A percentile compares a stretch with the other conserved stretches of the same genome.
Evolutionary conservation across 23 red algal species (phyloP).

Genomic region (Porphyridium purpureum): DNA sequence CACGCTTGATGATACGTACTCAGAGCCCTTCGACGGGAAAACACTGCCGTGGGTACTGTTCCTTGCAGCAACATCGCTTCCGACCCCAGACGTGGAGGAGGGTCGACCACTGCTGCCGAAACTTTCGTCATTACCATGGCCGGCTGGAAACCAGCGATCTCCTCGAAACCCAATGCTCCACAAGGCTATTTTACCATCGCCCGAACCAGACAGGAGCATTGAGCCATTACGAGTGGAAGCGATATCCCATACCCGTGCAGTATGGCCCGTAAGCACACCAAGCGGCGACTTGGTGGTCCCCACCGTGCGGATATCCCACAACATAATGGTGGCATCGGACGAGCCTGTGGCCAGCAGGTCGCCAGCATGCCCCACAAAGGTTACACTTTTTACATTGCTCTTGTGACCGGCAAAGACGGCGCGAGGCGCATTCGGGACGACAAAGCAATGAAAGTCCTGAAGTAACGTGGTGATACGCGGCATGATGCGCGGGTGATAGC

Average conservation of each 20-base stretch:
- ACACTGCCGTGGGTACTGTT: too few species aligned
- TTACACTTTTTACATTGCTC: slow-evolving; percentile 71
- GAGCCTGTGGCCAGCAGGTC: slow-evolving; percentile 58
- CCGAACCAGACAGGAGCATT: slow-evolving; percentile 51
- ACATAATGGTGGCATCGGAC: slow-evolving; percentile 55
- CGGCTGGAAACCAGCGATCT: too few species aligned
- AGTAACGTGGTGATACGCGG: slow-evolving; percentile 80
- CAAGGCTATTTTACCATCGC: slow-evolving; percentile 63
- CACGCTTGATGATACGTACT: too few species aligned
- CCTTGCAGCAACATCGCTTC: too few species aligned
- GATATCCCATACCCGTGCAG: slow-evolving; percentile 85
- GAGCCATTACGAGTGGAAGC: slow-evolving; percentile 41
- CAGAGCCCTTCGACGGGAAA: slow-evolving; percentile 1
- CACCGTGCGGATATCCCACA: slow-evolving; percentile 46
- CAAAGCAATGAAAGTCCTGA: slow-evolving; percentile 76
- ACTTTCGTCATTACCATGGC: too few species aligned
- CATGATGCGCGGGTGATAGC: slow-evolving; percentile 42
- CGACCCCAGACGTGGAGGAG: too few species aligned
- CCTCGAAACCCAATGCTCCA: slow-evolving; percentile 73
- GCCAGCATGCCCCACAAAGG: slow-evolving; percentile 75
- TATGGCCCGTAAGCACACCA: slow-evolving; percentile 44
- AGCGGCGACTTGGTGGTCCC: slow-evolving; percentile 6
- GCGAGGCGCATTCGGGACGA: slow-evolving; percentile 61
- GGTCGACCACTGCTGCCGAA: too few species aligned
- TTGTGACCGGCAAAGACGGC: slow-evolving; percentile 42